Conservation (phyloP, 768 basidiomycete genomes). For the Suillus variegatus region DNA sequence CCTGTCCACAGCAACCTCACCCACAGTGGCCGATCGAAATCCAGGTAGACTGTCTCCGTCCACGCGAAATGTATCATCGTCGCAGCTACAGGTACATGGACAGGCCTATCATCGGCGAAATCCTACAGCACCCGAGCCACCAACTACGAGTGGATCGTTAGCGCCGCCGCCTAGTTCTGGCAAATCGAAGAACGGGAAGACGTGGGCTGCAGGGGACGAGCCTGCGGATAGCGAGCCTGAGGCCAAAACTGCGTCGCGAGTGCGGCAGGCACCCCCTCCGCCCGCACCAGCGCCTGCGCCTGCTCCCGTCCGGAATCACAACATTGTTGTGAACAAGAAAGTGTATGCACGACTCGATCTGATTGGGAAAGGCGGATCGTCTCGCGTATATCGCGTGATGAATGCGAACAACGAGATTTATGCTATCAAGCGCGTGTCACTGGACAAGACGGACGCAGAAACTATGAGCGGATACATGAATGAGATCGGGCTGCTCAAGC, state of each 20-base stretch:
- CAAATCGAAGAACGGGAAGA: slow-evolving; percentile 36
- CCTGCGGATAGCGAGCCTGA: slow-evolving; percentile 38
- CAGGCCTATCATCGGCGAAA: slow-evolving; percentile 59
- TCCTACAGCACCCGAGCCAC: slow-evolving; percentile 66
- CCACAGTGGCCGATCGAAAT: slow-evolving; percentile 52
- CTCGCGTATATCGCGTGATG: slow-evolving; percentile 93
- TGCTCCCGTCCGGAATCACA: slow-evolving; percentile 40
- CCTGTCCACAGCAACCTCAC: slow-evolving; percentile 44
- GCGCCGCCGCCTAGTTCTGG: slow-evolving; percentile 19
- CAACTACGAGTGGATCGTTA: slow-evolving; percentile 41
- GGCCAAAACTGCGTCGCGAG: slow-evolving; percentile 26
- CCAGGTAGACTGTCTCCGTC: slow-evolving; percentile 34
- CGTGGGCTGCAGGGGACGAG: slow-evolving; percentile 50
- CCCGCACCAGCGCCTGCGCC: slow-evolving; percentile 24
- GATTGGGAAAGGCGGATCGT: slow-evolving; percentile 93
- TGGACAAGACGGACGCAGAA: slow-evolving; percentile 87
- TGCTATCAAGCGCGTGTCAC: slow-evolving; percentile 89
- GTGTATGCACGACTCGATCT: slow-evolving; percentile 83
- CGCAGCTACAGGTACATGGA: slow-evolving; percentile 23
- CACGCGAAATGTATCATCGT: slow-evolving; percentile 21
- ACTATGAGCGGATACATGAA: slow-evolving; percentile 94
- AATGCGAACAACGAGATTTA: slow-evolving; percentile 74
- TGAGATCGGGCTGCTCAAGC: slow-evolving; percentile 89
- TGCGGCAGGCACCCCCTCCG: slow-evolving; percentile 34
- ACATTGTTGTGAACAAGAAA: slow-evolving; percentile 62